A percentile compares a stretch with the other conserved stretches of the same genome.
Conservation (phyloP, 495 filamentous ascomycete species). For the Penicillium canariense region DNA sequence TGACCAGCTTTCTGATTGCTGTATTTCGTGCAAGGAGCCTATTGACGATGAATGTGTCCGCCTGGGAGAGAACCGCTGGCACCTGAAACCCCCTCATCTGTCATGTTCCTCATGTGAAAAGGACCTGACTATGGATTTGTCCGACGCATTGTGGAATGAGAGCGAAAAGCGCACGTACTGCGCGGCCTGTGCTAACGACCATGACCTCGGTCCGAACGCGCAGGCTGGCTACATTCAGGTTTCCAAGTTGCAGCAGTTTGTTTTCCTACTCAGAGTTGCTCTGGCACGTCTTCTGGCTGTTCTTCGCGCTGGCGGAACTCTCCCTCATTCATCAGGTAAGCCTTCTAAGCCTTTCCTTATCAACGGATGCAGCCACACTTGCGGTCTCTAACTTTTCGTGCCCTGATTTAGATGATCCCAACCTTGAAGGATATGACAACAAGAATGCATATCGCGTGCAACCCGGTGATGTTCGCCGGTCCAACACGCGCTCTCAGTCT, state of each 20-base stretch:
- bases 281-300: slow-evolving; percentile 87
- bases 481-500: slow-evolving; percentile 71
- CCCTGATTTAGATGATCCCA: slow-evolving; percentile 64
- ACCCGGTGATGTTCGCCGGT: slow-evolving; percentile 48
- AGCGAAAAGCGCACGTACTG: slow-evolving; percentile 67
- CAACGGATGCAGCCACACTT: slow-evolving; percentile 13
- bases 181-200: slow-evolving; percentile 57
- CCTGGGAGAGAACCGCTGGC: slow-evolving; percentile 73
- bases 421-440: slow-evolving; percentile 63
- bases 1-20: slow-evolving; percentile 79
- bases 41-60: slow-evolving; percentile 91
- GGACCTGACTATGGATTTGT: slow-evolving; percentile 62
- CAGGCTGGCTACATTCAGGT: slow-evolving; percentile 60
- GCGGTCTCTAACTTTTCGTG: slow-evolving; percentile 15
- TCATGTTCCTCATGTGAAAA: slow-evolving; percentile 70
- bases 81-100: slow-evolving; percentile 67
- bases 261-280: slow-evolving; percentile 88
- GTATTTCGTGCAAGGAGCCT: slow-evolving; percentile 72
- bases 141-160: slow-evolving; percentile 64
- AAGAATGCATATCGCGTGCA: slow-evolving; percentile 58
- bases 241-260: slow-evolving; percentile 86
- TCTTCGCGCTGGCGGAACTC: slow-evolving; percentile 73
- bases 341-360: slow-evolving; percentile 1
- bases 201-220: slow-evolving; percentile 45
- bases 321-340: slow-evolving; percentile 71